Base-by-base conservation (phyloP, 1,284 basidiomycete species). In the Cryptococcus floricola region DNA sequence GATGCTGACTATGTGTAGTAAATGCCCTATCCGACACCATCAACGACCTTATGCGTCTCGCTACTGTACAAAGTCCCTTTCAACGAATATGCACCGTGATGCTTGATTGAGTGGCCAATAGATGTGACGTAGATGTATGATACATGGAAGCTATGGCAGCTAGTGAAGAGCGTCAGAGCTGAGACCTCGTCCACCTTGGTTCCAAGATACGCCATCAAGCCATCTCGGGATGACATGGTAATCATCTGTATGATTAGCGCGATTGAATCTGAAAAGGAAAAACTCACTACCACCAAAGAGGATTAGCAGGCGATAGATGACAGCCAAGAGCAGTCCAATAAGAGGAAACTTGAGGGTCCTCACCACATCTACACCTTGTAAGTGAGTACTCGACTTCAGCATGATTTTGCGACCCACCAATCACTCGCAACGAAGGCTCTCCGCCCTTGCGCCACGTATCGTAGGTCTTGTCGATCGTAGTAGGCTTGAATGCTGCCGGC, bases 391-490 rank as follows among this genome's bases (percentile, higher is more conserved):
- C 4, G 12, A 38, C 4, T n/a, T 49, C n/a, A 49, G 49, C 41
- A 41, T 42, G n/a, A 12, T 31, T 10, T 23, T 12, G 9, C 19
- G 16, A 63, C 66, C 45, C 28, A 71, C 69, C 68, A 14, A 56
- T 52, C 25, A 67, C 39, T 3, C 62, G 39, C n/a, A 68, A 43
- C 4, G 63, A 58, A 27, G 67, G 62, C 5, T 48, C 50, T 7
- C 65, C 66, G 7, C 76, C 74, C 16, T 66, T 61, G 19, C 64
- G 53, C 75, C 75, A 77, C 14, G 59, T 62, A 7, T 53, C 54
- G 39, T 71, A 63, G 41, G 70, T 71, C 43, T 59, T 64, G 25
- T 64, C 68, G n/a, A 76, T 55, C 12, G 63, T 56, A 16, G 64
- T 57, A 14, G 63, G 51, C 4, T 57, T 47, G 59, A 77, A 75